Evolutionary conservation across 768 basidiomycete genomes (phyloP).

Genomic region (Termitomyces sp.): DNA sequence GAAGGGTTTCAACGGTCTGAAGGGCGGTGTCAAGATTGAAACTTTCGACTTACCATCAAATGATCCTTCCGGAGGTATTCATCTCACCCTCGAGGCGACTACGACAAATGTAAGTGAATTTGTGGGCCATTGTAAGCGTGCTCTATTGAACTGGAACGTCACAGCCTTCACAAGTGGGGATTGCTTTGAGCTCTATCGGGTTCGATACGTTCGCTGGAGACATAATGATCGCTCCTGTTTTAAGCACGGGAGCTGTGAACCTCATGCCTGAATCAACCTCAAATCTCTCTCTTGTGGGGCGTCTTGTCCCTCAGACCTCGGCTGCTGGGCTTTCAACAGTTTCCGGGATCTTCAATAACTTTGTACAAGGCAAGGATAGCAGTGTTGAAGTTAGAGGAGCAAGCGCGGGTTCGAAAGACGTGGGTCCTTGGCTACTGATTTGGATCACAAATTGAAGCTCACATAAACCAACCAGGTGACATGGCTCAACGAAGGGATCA

Average conservation of each 20-base stretch:
- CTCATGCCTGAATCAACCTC: constrained; percentile 51
- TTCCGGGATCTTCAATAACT: constrained; percentile 66
- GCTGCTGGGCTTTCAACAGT: constrained; percentile 49
- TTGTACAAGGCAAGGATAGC: constrained; percentile 63
- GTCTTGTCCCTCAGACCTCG: constrained; percentile 57
- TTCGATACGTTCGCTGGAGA: constrained; percentile 55
- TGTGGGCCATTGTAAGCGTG: background rate
- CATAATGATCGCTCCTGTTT: constrained; percentile 54
- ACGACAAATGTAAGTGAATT: constrained; percentile 49
- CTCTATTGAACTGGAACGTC: background rate
- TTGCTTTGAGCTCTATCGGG: constrained; percentile 52
- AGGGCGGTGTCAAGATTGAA: constrained; percentile 55
- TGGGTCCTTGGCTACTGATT: constrained; percentile 22
- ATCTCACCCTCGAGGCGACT: constrained; percentile 57
- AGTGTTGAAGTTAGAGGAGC: constrained; percentile 54
- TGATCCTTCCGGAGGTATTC: constrained; percentile 69
- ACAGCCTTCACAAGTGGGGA: constrained; percentile 73
- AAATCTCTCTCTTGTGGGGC: constrained; percentile 50
- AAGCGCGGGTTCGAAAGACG: constrained; percentile 52
- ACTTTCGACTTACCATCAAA: constrained; percentile 67
- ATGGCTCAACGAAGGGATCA: constrained; percentile 72
- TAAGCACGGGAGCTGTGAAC: constrained; percentile 42
- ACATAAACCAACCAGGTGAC: constrained; percentile 37
- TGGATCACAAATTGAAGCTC: background rate
- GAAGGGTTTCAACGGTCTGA: constrained; percentile 66